Evolutionary conservation across 495 filamentous ascomycete species (phyloP), one percentile per base, ranked within the genome.

Genomic region (Talaromyces stipitatus): DNA sequence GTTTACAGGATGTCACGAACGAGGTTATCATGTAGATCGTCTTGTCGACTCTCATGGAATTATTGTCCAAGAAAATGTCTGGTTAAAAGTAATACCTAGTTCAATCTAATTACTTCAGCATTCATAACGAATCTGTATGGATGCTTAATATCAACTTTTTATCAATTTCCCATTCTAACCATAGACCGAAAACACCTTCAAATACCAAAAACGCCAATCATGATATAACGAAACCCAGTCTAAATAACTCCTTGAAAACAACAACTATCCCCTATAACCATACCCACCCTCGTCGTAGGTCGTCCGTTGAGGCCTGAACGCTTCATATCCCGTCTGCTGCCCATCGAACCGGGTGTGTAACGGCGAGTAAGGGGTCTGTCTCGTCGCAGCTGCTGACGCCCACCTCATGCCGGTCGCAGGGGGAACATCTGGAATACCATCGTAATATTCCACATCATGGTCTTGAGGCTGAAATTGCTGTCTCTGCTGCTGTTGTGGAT

Each of bases 21-120:
- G 92, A 97, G 69, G 90, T 97, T 60, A 97, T 97, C 66, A 97
- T 97, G 92, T 97, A 83, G 80, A 16, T 7, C 45, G 45, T 24
- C 12, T 27, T 38, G 6, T 30, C 4, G 12, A 20, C 27, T 28
- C 22, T 51, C 16, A 51, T 29, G 27, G 26, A 1, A 47, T 18
- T 47, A 4, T 47, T n/a, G 12, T 23, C 29, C n/a, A 30, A 28
- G 45, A 16, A 18, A 14, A n/a, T 47, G 45, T 48, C 24, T 11
- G 20, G 18, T 48, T 26, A 26, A 48, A 48, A 48, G 24, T 41
- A 41, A 41, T 41, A 41, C 36, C 16, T 41, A 41, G 36, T 41
- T 41, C 36, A 41, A 41, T 41, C n/a, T 41, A 41, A 41, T 41
- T 20, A 41, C 18, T 16, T 1, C n/a, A 41, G 16, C n/a, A 20